phyloP scores from a whole-genome alignment of 2,329 filamentous ascomycete genomes.

The Diplodia seriata region DNA sequence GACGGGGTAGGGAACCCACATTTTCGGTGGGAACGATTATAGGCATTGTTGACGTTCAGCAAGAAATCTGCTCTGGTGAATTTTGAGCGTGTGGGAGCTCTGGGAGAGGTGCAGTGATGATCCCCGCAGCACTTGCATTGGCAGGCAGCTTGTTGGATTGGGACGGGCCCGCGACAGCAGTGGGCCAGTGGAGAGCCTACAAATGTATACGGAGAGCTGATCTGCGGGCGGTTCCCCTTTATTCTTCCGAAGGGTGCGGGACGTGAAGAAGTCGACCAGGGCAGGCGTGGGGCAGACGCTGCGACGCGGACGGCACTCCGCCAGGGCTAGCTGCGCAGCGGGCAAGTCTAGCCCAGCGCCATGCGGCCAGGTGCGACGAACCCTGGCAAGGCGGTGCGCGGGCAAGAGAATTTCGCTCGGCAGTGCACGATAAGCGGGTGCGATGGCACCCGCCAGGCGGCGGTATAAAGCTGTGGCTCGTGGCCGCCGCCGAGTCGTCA shows the following conservation, averaged over 20 bases:
- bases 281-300: constrained; percentile 23
- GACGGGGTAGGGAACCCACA: constrained; percentile 32
- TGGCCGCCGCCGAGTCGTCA: constrained; percentile 21
- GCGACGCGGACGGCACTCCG: constrained; percentile 28
- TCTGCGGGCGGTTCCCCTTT: constrained; percentile 30
- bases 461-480: constrained; percentile 25
- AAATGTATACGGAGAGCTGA: constrained; percentile 28
- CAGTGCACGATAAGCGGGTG: constrained; percentile 27
- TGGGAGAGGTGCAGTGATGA: constrained; percentile 23
- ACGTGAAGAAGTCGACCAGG: constrained; percentile 20
- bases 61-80: neutral
- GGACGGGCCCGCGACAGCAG: constrained; percentile 28
- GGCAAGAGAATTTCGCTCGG: constrained; percentile 21
- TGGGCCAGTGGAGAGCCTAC: constrained; percentile 30
- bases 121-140: constrained; percentile 24
- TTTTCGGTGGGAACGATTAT: constrained; percentile 30
- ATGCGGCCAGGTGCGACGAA: constrained; percentile 28
- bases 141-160: constrained; percentile 22
- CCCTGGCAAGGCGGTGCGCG: constrained; percentile 7
- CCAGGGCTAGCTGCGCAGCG: constrained; percentile 18
- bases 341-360: constrained; percentile 27
- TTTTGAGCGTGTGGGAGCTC: constrained; percentile 12
- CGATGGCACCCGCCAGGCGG: neutral
- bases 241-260: constrained; percentile 27
- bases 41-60: constrained; percentile 8